Evolutionary conservation across 495 filamentous ascomycete species (phyloP).

Genomic region (Talaromyces ruber): DNA sequence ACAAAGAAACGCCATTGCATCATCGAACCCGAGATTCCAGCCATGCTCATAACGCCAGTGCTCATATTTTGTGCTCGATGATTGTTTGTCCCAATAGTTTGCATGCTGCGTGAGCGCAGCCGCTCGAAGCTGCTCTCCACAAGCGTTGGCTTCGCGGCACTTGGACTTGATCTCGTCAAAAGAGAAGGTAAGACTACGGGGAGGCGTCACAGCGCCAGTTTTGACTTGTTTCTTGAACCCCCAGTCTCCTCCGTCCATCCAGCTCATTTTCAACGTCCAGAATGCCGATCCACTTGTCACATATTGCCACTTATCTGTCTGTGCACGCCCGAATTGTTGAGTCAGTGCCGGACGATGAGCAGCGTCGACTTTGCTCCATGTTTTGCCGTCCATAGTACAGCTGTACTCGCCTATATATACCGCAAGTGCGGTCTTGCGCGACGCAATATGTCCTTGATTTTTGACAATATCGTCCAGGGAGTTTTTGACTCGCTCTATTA

Average conservation of each 20-base stretch:
- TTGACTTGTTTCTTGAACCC: slow-evolving; percentile 39
- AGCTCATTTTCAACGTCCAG: slow-evolving; percentile 48
- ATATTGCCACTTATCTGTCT: slow-evolving; percentile 32
- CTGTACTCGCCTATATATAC: slow-evolving; percentile 47
- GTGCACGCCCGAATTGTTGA: slow-evolving; percentile 34
- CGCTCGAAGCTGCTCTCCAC: slow-evolving; percentile 19
- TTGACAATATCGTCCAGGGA: slow-evolving; percentile 7
- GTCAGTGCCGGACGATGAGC: slow-evolving; percentile 22
- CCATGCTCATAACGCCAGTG: slow-evolving; percentile 42
- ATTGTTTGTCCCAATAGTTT: slow-evolving; percentile 33
- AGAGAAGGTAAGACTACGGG: slow-evolving; percentile 21
- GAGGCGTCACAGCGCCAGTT: slow-evolving; percentile 26
- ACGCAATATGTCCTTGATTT: slow-evolving; percentile 29
- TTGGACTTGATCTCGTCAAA: slow-evolving; percentile 20
- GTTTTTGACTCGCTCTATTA: slow-evolving; percentile 27
- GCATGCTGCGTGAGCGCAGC: slow-evolving; percentile 23
- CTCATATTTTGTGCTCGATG: slow-evolving; percentile 32
- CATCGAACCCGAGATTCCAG: slow-evolving; percentile 43
- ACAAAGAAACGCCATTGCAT: slow-evolving; percentile 40
- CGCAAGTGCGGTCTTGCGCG: slow-evolving; percentile 33
- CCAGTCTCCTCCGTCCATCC: slow-evolving; percentile 48
- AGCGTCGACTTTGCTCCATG: slow-evolving; percentile 27
- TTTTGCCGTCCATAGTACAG: slow-evolving; percentile 35
- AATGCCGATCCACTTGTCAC: slow-evolving; percentile 40
- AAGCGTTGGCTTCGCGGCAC: slow-evolving; percentile 17